Conservation (phyloP, 2,329 filamentous ascomycete species). For the Trichoderma koningiopsis region DNA sequence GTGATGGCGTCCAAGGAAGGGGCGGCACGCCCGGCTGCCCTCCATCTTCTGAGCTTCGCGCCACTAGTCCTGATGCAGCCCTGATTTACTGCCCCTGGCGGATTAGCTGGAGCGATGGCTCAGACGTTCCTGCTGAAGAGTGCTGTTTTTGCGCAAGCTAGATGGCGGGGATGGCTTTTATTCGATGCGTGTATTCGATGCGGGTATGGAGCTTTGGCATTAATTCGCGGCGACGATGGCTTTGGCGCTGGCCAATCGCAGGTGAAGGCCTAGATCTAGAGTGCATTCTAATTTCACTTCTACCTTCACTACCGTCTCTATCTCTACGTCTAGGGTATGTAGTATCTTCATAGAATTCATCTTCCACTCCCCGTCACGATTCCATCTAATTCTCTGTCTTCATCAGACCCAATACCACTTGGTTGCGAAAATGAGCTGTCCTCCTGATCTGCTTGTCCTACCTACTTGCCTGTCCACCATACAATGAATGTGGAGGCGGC, state of each 20-base stretch:
- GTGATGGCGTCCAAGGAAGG: conserved; percentile 10
- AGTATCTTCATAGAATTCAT: background rate
- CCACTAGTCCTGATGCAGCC: conserved; percentile 1
- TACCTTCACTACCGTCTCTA: background rate
- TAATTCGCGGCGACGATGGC: background rate
- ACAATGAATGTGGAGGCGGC: background rate
- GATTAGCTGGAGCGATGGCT: conserved; percentile 1
- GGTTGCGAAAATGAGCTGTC: background rate
- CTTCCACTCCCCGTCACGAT: background rate
- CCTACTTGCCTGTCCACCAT: background rate
- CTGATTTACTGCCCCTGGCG: background rate
- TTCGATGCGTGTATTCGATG: background rate
- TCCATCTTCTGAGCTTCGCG: background rate
- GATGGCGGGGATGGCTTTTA: background rate
- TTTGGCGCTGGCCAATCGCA: background rate
- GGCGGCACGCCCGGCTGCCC: conserved; percentile 22
- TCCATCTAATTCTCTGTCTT: background rate
- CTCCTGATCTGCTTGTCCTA: background rate
- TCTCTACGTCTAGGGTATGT: background rate
- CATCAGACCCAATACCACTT: background rate
- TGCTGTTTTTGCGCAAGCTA: background rate
- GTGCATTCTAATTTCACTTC: background rate
- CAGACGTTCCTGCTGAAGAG: background rate
- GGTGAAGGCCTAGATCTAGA: background rate
- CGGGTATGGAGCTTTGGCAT: background rate